phyloP scores from a whole-genome alignment of 2,329 filamentous ascomycete genomes.

The Hypoxylon sp. region DNA sequence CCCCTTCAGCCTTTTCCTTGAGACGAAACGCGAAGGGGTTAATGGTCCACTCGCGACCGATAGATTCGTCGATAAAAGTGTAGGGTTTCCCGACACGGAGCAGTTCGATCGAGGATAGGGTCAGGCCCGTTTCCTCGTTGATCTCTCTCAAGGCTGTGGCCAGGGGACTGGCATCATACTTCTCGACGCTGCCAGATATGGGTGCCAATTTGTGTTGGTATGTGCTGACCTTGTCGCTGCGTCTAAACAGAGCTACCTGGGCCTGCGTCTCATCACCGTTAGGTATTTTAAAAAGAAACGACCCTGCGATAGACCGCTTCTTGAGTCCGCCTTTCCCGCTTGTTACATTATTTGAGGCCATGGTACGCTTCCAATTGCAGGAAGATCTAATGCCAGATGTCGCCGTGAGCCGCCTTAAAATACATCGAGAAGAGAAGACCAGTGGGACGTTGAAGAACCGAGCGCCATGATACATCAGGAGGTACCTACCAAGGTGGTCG shows the following conservation, averaged over 20 bases:
- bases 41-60: slow-evolving; percentile 72
- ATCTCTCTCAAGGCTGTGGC: slow-evolving; percentile 73
- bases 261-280: slow-evolving; percentile 54
- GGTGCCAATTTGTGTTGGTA: slow-evolving; percentile 73
- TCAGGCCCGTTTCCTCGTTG: slow-evolving; percentile 71
- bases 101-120: slow-evolving; percentile 60
- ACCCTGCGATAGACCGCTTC: slow-evolving; percentile 61
- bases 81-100: slow-evolving; percentile 71
- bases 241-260: slow-evolving; percentile 71
- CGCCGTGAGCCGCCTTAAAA: background rate
- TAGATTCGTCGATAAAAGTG: slow-evolving; percentile 64
- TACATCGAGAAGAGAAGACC: slow-evolving; percentile 11
- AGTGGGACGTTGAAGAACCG: slow-evolving; percentile 4
- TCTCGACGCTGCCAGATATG: slow-evolving; percentile 72
- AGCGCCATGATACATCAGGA: slow-evolving; percentile 41
- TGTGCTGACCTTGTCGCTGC: slow-evolving; percentile 70
- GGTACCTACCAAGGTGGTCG: slow-evolving; percentile 10
- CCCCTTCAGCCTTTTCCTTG: slow-evolving; percentile 55
- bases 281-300: slow-evolving; percentile 65
- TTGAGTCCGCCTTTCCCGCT: slow-evolving; percentile 39
- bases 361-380: slow-evolving; percentile 25
- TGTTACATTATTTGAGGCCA: slow-evolving; percentile 36
- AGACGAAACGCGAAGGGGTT: slow-evolving; percentile 73
- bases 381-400: background rate
- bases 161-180: slow-evolving; percentile 64